Evolutionary conservation across 768 basidiomycete genomes (phyloP).

Genomic region (Phaffia australis): DNA sequence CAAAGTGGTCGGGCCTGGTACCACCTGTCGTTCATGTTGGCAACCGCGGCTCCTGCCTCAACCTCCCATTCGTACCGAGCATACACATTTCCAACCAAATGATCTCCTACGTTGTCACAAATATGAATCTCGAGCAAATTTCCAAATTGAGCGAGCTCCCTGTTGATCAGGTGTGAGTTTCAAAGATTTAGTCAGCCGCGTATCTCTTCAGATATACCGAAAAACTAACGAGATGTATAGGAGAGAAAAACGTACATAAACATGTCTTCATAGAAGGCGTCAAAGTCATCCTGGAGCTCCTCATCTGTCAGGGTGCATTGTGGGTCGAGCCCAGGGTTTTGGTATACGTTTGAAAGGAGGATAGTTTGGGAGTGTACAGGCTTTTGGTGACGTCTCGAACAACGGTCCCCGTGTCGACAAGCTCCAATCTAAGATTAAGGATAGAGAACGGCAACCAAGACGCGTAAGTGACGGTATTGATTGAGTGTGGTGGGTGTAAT

Average conservation of each 20-base stretch:
- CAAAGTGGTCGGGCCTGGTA: constrained; percentile 57
- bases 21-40: constrained; percentile 90
- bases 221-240: neutral
- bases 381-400: constrained; percentile 93
- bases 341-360: constrained; percentile 90
- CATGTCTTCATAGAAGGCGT: constrained; percentile 59
- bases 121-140: constrained; percentile 94
- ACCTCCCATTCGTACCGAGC: constrained; percentile 98
- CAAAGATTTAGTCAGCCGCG: neutral
- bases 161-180: constrained; percentile 18
- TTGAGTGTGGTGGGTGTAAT: neutral
- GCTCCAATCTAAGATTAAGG: constrained; percentile 69
- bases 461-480: constrained; percentile 25
- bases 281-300: constrained; percentile 44
- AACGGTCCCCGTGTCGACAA: constrained; percentile 94
- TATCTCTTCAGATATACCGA: too few relatives aligned
- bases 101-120: constrained; percentile 99
- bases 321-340: constrained; percentile 91
- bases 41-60: constrained; percentile 85
- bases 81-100: constrained; percentile 94
- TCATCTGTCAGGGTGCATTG: constrained; percentile 76
- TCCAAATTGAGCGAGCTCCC: constrained; percentile 84
- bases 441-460: constrained; percentile 12
- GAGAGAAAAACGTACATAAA: constrained; percentile 49
- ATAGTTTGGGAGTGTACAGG: constrained; percentile 90